phyloP scores from a whole-genome alignment of 2,329 filamentous ascomycete genomes.

The Chrysoporthe puriensis region DNA sequence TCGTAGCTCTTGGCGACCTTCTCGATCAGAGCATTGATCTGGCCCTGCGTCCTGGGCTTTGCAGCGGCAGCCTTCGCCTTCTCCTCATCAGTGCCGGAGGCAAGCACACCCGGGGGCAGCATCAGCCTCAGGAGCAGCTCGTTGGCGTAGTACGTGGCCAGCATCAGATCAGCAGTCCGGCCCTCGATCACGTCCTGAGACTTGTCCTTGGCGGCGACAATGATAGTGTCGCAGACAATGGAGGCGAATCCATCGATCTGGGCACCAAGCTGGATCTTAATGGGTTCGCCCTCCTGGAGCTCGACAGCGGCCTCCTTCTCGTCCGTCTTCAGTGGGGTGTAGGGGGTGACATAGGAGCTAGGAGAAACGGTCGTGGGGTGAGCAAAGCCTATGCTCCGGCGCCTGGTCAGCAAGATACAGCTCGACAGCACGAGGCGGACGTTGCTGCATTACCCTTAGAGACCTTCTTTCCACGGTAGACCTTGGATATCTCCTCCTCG shows the following conservation, averaged over 20 bases:
- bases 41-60: conserved; percentile 82
- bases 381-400: conserved; percentile 66
- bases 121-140: conserved; percentile 91
- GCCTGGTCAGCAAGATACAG: conserved; percentile 10
- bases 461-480: conserved; percentile 98
- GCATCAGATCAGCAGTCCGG: conserved; percentile 81
- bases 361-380: conserved; percentile 96
- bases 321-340: conserved; percentile 89
- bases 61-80: conserved; percentile 85
- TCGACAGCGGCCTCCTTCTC: conserved; percentile 78
- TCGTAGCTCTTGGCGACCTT: conserved; percentile 91
- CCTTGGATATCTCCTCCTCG: conserved; percentile 90
- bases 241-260: conserved; percentile 97
- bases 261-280: conserved; percentile 99
- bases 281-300: conserved; percentile 81
- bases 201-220: conserved; percentile 68
- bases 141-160: conserved; percentile 94
- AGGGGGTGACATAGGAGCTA: conserved; percentile 91
- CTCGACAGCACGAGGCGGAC: background rate
- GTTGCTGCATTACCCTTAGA: conserved; percentile 68
- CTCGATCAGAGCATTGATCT: conserved; percentile 86
- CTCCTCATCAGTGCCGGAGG: conserved; percentile 86
- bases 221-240: conserved; percentile 91
- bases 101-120: conserved; percentile 85
- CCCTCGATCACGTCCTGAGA: conserved; percentile 69